Evolutionary conservation across 306 rosid species (phyloP).

Genomic region (Fragaria ananassa): DNA sequence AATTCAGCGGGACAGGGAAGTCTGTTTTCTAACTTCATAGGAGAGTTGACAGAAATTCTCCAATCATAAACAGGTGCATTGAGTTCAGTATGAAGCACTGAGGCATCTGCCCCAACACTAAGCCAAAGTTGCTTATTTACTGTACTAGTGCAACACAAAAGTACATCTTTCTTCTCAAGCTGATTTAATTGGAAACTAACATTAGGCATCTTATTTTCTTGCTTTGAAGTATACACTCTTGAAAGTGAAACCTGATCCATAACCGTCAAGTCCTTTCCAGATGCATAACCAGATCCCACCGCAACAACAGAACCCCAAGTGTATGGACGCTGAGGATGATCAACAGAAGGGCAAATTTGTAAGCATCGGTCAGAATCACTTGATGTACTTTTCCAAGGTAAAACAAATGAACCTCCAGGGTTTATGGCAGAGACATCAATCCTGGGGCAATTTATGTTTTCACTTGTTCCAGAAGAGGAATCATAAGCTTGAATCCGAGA

Average conservation of each 20-base stretch:
- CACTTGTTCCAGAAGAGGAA: slow-evolving; percentile 34
- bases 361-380: slow-evolving; percentile 66
- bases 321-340: slow-evolving; percentile 49
- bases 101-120: slow-evolving; percentile 83
- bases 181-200: slow-evolving; percentile 67
- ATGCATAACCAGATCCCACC: slow-evolving; percentile 73
- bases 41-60: slow-evolving; percentile 79
- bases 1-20: slow-evolving; percentile 89
- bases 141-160: slow-evolving; percentile 60
- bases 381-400: slow-evolving; percentile 82
- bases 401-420: slow-evolving; percentile 64
- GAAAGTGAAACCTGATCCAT: slow-evolving; percentile 57
- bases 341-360: slow-evolving; percentile 65
- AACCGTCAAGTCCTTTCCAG: slow-evolving; percentile 59
- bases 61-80: slow-evolving; percentile 94
- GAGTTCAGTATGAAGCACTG: slow-evolving; percentile 88
- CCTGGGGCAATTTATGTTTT: slow-evolving; percentile 31
- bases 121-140: slow-evolving; percentile 74
- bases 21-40: slow-evolving; percentile 84
- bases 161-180: slow-evolving; percentile 88
- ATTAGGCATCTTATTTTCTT: slow-evolving; percentile 40
- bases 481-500: slow-evolving; percentile 40
- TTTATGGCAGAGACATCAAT: slow-evolving; percentile 41
- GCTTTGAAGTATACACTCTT: slow-evolving; percentile 41
- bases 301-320: slow-evolving; percentile 64